Percentiles rank a stretch among this genome's conserved stretches.
These are phyloP conservation scores for Apiospora phragmitis DNA, from an alignment of 2,329 filamentous ascomycete species.

Conservation along the genomic window DNA sequence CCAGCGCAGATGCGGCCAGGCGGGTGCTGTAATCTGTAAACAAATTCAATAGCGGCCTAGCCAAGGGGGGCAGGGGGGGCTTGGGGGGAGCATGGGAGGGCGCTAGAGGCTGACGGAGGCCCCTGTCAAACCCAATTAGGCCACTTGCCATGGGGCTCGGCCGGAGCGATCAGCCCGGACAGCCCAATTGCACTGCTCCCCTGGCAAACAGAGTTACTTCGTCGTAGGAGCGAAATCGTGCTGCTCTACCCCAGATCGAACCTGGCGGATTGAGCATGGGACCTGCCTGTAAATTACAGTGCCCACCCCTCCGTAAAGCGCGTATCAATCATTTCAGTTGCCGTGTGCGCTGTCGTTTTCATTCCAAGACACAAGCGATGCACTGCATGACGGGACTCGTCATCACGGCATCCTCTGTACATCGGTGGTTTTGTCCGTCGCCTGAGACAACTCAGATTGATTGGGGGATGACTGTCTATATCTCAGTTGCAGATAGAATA, in stretches of 20 bases:
- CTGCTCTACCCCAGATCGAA: background rate
- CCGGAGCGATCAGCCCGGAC: slow-evolving; percentile 1
- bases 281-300: background rate
- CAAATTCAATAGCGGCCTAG: background rate
- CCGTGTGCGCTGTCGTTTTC: background rate
- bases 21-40: background rate
- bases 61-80: background rate
- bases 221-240: background rate
- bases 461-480: background rate
- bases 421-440: background rate
- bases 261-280: background rate
- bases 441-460: background rate
- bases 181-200: background rate
- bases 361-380: background rate
- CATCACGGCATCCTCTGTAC: background rate
- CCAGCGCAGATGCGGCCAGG: background rate
- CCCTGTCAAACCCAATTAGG: background rate
- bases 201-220: background rate
- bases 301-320: background rate
- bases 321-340: background rate
- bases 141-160: background rate
- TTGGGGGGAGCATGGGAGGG: background rate
- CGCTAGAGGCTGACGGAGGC: background rate
- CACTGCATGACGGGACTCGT: background rate
- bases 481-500: background rate